Conservation (phyloP, 805 yeast genomes). For the Yamadazyma akitaensis region DNA sequence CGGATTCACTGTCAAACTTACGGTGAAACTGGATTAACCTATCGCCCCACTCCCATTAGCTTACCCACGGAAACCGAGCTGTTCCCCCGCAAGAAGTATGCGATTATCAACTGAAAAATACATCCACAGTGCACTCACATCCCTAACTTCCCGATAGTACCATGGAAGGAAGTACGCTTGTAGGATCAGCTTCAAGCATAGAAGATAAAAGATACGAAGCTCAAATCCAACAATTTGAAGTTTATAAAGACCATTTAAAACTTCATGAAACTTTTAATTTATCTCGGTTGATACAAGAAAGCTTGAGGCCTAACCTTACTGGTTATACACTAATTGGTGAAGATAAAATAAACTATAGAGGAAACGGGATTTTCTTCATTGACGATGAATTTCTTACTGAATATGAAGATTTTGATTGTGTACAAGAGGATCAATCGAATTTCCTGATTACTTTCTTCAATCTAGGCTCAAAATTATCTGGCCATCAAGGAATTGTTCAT, state of each 20-base stretch:
- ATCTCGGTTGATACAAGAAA: conserved; percentile 20
- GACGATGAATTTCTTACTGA: conserved; percentile 27
- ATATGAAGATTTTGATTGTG: conserved; percentile 21
- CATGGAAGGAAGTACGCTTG: conserved; percentile 5
- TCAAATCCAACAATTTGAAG: conserved; percentile 3
- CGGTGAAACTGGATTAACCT: background rate
- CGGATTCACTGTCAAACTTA: no score
- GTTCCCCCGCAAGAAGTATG: conserved; percentile 2
- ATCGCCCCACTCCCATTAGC: background rate
- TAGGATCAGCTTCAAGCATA: background rate
- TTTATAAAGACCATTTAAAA: conserved; percentile 2
- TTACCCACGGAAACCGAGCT: background rate
- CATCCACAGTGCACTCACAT: background rate
- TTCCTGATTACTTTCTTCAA: conserved; percentile 37
- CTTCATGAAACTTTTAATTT: conserved; percentile 11
- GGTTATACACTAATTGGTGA: conserved; percentile 33
- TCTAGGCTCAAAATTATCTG: conserved; percentile 35
- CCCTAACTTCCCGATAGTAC: background rate
- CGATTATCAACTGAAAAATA: conserved; percentile 1
- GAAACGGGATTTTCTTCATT: conserved; percentile 30
- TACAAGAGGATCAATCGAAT: conserved; percentile 21
- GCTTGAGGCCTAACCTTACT: conserved; percentile 33
- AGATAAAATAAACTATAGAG: conserved; percentile 32
- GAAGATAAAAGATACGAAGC: conserved; percentile 1
- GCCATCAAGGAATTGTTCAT: conserved; percentile 41